Base-by-base conservation (phyloP, 176 grass and related monocot genomes). In the Oryza punctata region DNA sequence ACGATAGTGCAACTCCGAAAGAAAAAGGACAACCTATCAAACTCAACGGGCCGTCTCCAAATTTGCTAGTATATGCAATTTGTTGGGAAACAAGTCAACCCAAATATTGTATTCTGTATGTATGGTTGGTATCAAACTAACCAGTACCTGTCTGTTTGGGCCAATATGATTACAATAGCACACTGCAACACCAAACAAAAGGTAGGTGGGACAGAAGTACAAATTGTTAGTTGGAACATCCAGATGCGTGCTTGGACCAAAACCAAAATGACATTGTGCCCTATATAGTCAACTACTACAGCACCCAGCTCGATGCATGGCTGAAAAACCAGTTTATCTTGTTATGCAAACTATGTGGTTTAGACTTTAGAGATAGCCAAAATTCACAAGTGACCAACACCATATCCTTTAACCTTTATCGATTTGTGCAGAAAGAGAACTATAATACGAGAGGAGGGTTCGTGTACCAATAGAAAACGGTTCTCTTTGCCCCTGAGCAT, bases 1-100 rank as follows among this genome's bases (percentile, higher is more conserved):
- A 80, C 5, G 43, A 61, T 63, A 32, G 49, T 47, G 50, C n/a
- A 84, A 63, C 24, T 47, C 76, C 13, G 12, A n/a, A 37, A 65
- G 1, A 38, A 44, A 23, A 24, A 24, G 2, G 2, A 81, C 44
- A 64, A 1, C 18, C 37, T 43, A 19, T 82, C 83, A 78, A 77
- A 82, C n/a, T 78, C 59, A 86, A 86, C 66, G 15, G 59, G 59
- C 73, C 72, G 82, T 86, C 25, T 78, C 72, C 83, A 78, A 90
- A 67, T 90, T 82, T 70, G 78, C 61, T 78, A 38, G 37, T 9
- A 38, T 60, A 10, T 81, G 50, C 57, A 85, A 24, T 21, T n/a
- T 63, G 52, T 76, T 44, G 14, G 35, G 28, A 35, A 11, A 26
- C 15, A 67, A 23, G 73, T 82, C 83, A 78, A 86, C 10, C 0